These are phyloP conservation scores for Tilletia caries DNA, from an alignment of 1,284 basidiomycete species.

Conservation along the genomic window DNA sequence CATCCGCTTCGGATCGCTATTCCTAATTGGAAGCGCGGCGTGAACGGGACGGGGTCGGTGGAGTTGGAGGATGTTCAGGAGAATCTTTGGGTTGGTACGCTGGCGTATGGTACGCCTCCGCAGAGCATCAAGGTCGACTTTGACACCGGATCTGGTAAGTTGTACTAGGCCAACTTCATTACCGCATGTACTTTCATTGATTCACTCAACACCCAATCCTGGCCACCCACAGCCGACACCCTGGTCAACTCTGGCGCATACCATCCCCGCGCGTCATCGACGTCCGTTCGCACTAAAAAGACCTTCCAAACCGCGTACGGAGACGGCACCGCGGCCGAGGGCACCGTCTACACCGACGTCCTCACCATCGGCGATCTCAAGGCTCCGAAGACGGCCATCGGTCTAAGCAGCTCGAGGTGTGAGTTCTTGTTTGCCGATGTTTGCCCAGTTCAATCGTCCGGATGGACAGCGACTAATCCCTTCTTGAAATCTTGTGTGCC, in stretches of 20 bases:
- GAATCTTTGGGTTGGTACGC: conserved; percentile 45
- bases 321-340: conserved; percentile 61
- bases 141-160: conserved; percentile 46
- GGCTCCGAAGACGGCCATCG: conserved; percentile 52
- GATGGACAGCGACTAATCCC: no score
- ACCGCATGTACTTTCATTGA: background rate
- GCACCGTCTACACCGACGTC: conserved; percentile 61
- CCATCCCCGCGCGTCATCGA: conserved; percentile 32
- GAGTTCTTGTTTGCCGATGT: no score
- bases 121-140: conserved; percentile 44
- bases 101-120: conserved; percentile 39
- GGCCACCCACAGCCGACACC: conserved; percentile 26
- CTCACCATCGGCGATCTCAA: conserved; percentile 55
- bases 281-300: conserved; percentile 33
- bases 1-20: conserved; percentile 22
- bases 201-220: background rate
- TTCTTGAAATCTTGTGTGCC: no score
- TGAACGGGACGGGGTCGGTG: conserved; percentile 34
- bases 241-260: conserved; percentile 44
- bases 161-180: no score
- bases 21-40: conserved; percentile 4
- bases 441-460: no score
- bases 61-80: conserved; percentile 33
- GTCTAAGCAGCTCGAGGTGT: conserved; percentile 49
- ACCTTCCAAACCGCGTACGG: conserved; percentile 61